phyloP scores from a whole-genome alignment of 2,329 filamentous ascomycete species.

The Penicillium sp. region DNA sequence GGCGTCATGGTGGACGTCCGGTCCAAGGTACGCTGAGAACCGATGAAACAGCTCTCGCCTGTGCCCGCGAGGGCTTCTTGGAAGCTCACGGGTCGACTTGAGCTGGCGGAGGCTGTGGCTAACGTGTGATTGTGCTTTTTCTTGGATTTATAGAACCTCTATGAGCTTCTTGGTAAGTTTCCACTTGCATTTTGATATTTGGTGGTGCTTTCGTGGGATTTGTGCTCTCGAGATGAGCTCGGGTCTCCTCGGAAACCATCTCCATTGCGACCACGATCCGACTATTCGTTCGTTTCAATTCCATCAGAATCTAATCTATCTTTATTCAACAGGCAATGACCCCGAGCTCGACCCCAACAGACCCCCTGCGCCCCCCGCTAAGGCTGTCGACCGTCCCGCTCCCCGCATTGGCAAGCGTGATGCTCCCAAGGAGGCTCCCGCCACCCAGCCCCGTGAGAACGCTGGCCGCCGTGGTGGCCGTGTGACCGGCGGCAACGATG shows the following conservation, averaged over 20 bases:
- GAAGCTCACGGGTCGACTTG: slow-evolving; percentile 3
- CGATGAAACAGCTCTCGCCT: slow-evolving; percentile 5
- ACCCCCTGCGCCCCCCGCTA: slow-evolving; percentile 74
- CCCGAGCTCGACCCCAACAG: slow-evolving; percentile 72
- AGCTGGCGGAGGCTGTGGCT: slow-evolving; percentile 20
- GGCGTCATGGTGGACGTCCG: slow-evolving; percentile 56
- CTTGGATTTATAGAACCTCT: slow-evolving; percentile 72
- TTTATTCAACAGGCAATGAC: slow-evolving; percentile 61
- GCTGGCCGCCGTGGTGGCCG: slow-evolving; percentile 51
- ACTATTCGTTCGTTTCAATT: slow-evolving; percentile 2
- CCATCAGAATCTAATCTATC: slow-evolving; percentile 31
- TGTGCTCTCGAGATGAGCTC: not conserved
- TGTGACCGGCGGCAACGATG: slow-evolving; percentile 72
- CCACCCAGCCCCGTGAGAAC: slow-evolving; percentile 46
- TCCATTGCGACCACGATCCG: slow-evolving; percentile 11
- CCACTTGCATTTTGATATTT: slow-evolving; percentile 12
- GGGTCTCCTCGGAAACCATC: not conserved
- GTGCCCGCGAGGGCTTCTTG: slow-evolving; percentile 12
- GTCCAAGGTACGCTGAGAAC: slow-evolving; percentile 50
- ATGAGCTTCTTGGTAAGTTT: slow-evolving; percentile 90
- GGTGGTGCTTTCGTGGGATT: not conserved
- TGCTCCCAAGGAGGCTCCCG: slow-evolving; percentile 68
- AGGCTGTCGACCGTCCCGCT: slow-evolving; percentile 82
- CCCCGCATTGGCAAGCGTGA: slow-evolving; percentile 84
- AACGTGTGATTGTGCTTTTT: slow-evolving; percentile 20